Base-by-base conservation (phyloP, 805 yeast species). In the Ogataea wickerhamii region DNA sequence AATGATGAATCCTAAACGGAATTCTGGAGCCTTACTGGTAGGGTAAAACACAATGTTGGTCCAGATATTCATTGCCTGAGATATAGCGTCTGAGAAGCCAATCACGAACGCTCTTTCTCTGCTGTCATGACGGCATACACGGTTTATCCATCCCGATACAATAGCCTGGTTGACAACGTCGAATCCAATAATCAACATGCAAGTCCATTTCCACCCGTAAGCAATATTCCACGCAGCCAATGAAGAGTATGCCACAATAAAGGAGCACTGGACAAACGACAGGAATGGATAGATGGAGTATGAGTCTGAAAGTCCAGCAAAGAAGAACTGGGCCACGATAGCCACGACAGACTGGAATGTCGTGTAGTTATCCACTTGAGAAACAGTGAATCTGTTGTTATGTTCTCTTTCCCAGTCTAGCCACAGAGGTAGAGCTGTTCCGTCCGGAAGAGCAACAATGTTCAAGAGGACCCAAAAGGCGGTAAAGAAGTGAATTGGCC, bases 61-160 rank as follows among this genome's bases (percentile, higher is more conserved):
- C 68, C 73, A 69, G 34, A 68, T 63, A 37, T 67, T 68, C 56
- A 67, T 64, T 7, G 71, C 70, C 38, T 68, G 71, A 6, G 73
- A 68, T 16, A 55, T 56, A 2, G 58, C 58, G 40, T 55, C 58
- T 2, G 58, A 52, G 37, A 45, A 55, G 11, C 57, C 85, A 34
- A 80, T 60, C 1, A 78, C 80, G 32, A 80, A 64, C 0, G 85
- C 82, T 51, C 85, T 66, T 49, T 76, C 82, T 60, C 80, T 78
- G 18, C 75, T 55, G 54, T 80, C 86, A 44, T 74, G 67, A 22
- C 71, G 67, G 28, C 64, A 55, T 2, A 57, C 55, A 19, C 66
- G 55, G 39, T 64, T 67, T 31, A 64, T 61, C 64, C 68, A 66
- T 6, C 71, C 72, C 6, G 71, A 67, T 12, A 68, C 61, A 31